Percentiles rank a stretch among this genome's conserved stretches.
Evolutionary conservation across 805 yeast genomes (phyloP).

Genomic region (Kodamaea kakaduensis): DNA sequence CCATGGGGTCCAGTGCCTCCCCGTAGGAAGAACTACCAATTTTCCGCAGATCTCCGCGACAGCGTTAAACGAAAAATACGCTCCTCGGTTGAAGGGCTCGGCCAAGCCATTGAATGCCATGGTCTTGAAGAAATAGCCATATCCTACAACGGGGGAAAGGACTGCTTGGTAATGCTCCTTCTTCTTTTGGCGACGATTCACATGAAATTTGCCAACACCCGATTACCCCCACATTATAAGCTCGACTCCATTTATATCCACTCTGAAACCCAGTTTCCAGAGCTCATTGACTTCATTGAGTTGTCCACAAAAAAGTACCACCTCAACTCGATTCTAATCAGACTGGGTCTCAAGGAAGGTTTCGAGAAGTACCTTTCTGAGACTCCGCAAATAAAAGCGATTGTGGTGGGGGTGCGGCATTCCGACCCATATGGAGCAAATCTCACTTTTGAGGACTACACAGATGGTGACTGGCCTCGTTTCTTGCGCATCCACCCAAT

Average conservation of each 20-base stretch:
- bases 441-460: constrained; percentile 58
- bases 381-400: constrained; percentile 58
- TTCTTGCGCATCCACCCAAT: constrained; percentile 85
- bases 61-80: constrained; percentile 26
- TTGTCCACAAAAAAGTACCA: constrained; percentile 51
- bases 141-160: constrained; percentile 95
- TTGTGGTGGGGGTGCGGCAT: constrained; percentile 83
- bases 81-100: constrained; percentile 26
- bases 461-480: constrained; percentile 90
- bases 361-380: constrained; percentile 55
- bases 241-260: constrained; percentile 70
- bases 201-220: constrained; percentile 18
- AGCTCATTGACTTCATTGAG: constrained; percentile 63
- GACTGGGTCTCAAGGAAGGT: constrained; percentile 61
- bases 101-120: constrained; percentile 25
- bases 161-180: constrained; percentile 84
- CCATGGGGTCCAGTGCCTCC: constrained; percentile 23
- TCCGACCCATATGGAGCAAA: constrained; percentile 79
- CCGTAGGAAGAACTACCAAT: constrained; percentile 18
- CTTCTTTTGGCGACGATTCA: constrained; percentile 58
- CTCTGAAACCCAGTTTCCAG: constrained; percentile 66
- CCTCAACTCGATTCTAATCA: constrained; percentile 44
- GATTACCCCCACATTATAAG: constrained; percentile 28
- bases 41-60: constrained; percentile 19
- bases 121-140: constrained; percentile 58